Base-by-base conservation (phyloP, 2,329 filamentous ascomycete species). In the Aspergillus sergii region DNA sequence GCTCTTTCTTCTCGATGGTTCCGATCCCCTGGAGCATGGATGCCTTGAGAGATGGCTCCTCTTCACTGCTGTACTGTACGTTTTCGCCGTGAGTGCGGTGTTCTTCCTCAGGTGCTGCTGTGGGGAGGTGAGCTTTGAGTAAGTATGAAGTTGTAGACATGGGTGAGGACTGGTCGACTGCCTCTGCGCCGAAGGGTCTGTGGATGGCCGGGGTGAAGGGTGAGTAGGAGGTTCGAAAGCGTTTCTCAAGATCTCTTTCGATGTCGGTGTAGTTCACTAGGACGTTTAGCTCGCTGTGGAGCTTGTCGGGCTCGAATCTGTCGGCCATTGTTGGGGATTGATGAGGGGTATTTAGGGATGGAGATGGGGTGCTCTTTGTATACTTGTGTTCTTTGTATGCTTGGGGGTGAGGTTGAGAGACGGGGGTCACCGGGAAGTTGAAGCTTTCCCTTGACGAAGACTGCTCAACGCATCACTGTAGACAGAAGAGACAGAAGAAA, bases 171-270 rank as follows among this genome's bases (percentile, higher is more conserved):
- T 43, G 23, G 21, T 55, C 51, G 9, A 39, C 6, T 36, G 51
- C n/a, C 16, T 53, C 50, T n/a, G 30, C 6, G 9, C 26, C 4
- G 19, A 36, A 11, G 4, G n/a, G 32, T 1, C 51, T 34, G 30
- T 60, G 48, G 21, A 55, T 36, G 10, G 39, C 54, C 19, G 34
- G 34, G 23, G 53, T 36, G 26, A 60, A 60, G 39, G 58, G 48
- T 11, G 58, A 53, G 28, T 46, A 60, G 32, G 51, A 23, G 10
- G 54, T 19, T 16, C 58, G 50, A 28, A 60, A 60, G 12, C 58
- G 58, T 19, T 19, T 43, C 6, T 60, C 58, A 3, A 60, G 50
- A 16, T 51, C 50, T 30, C 36, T 16, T 19, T 54, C 50, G 48
- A 60, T 34, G 23, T 60, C 41, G 26, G 36, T 46, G 16, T 57